Conservation (phyloP, 139 green algal genomes). For the Volvox africanus region DNA sequence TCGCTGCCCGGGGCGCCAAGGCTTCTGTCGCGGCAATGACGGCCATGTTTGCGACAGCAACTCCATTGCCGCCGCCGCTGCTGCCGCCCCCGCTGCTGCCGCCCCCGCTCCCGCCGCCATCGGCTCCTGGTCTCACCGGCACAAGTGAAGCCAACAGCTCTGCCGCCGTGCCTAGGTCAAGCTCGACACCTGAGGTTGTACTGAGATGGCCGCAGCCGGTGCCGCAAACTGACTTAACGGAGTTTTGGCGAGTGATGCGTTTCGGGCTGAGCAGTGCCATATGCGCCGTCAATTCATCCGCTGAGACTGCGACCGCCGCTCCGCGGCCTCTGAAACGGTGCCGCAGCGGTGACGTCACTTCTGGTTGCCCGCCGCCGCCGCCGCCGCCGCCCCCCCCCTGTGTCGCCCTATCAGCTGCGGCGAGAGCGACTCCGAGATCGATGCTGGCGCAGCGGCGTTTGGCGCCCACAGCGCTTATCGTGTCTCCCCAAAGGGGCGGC, state of each 20-base stretch:
- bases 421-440: not conserved
- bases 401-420: not conserved
- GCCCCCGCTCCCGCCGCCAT: not conserved
- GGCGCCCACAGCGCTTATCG: not conserved
- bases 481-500: not conserved
- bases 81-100: not conserved
- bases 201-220: not conserved
- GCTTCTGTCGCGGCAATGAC: too few relatives aligned
- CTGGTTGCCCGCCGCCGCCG: not conserved
- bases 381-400: too few relatives aligned
- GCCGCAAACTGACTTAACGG: too few relatives aligned
- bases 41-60: too few relatives aligned
- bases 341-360: slow-evolving; percentile 41
- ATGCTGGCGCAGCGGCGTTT: slow-evolving; percentile 35
- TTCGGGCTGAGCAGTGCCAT: slow-evolving; percentile 26
- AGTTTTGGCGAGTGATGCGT: not conserved
- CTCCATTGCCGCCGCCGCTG: not conserved
- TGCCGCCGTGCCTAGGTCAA: not conserved
- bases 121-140: not conserved
- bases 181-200: not conserved
- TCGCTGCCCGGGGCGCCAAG: too few relatives aligned
- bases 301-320: too few relatives aligned
- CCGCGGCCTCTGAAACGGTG: not conserved
- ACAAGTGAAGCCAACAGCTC: not conserved
- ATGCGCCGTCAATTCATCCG: not conserved